Conservation (phyloP, 805 yeast species). For the Kuraishia piskuri region DNA sequence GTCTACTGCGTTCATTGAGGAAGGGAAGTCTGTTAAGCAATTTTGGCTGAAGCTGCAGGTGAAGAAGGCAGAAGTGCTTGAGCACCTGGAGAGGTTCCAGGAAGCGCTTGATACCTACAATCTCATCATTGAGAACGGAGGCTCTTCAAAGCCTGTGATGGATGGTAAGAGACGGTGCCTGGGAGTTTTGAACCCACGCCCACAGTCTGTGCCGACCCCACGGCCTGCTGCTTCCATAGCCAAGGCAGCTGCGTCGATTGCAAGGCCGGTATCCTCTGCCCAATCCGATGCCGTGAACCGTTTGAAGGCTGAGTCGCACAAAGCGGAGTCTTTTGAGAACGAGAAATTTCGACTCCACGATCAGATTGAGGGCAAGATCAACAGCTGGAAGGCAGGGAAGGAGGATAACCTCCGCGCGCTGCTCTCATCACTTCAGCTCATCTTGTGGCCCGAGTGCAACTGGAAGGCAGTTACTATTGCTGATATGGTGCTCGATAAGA, state of each 20-base stretch:
- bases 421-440: conserved; percentile 55
- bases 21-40: conserved; percentile 48
- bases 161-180: conserved; percentile 81
- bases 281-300: conserved; percentile 38
- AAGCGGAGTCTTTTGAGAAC: conserved; percentile 39
- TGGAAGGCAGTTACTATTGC: conserved; percentile 63
- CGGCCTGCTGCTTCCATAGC: conserved; percentile 7
- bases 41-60: conserved; percentile 67
- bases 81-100: conserved; percentile 62
- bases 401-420: conserved; percentile 76
- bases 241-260: conserved; percentile 15
- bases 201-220: conserved; percentile 18
- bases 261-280: conserved; percentile 6
- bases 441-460: conserved; percentile 57
- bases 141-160: conserved; percentile 51
- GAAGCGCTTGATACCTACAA: conserved; percentile 58
- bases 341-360: conserved; percentile 60
- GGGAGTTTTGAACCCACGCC: conserved; percentile 49
- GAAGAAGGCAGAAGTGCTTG: conserved; percentile 78
- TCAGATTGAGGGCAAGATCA: conserved; percentile 42
- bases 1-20: conserved; percentile 31
- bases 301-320: conserved; percentile 37
- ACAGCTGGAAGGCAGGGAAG: conserved; percentile 64
- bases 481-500: conserved; percentile 82
- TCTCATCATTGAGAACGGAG: conserved; percentile 58